phyloP scores from a whole-genome alignment of 108 stramenopile genomes.

The Cylindrotheca closterium region DNA sequence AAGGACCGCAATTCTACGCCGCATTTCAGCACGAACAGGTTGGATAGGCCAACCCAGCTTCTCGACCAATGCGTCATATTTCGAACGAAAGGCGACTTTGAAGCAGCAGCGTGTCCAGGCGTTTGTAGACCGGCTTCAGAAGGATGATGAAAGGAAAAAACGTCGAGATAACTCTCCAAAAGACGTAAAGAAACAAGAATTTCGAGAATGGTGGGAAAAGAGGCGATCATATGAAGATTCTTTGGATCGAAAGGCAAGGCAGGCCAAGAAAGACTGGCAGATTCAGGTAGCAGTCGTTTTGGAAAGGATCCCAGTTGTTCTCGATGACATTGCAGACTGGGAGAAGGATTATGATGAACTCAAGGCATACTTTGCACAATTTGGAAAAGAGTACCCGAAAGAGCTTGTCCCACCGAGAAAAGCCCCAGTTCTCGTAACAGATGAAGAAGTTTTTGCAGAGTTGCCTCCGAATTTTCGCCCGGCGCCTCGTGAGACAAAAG shows the following conservation, averaged over 20 bases:
- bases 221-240: conserved; percentile 50
- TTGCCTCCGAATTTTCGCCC: conserved; percentile 64
- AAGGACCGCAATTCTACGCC: too few species aligned
- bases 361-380: conserved; percentile 47
- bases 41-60: too few species aligned
- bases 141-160: conserved; percentile 39
- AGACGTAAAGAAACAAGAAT: conserved; percentile 40
- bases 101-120: conserved; percentile 56
- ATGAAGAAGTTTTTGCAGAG: conserved; percentile 69
- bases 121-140: conserved; percentile 39
- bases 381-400: conserved; percentile 70
- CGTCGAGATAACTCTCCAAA: conserved; percentile 54
- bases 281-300: conserved; percentile 71
- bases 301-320: conserved; percentile 70
- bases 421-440: conserved; percentile 19
- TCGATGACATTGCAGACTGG: conserved; percentile 66
- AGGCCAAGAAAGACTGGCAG: conserved; percentile 71
- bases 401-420: conserved; percentile 28
- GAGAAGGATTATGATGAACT: conserved; percentile 69
- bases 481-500: conserved; percentile 82
- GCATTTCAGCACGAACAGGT: too few species aligned
- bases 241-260: conserved; percentile 59
- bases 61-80: conserved; percentile 10
- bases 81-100: conserved; percentile 45
- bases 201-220: conserved; percentile 64